Percentiles rank a stretch among this genome's conserved stretches.
phyloP scores from a whole-genome alignment of 2,329 filamentous ascomycete species.

The Calonectria multiphialidica region DNA sequence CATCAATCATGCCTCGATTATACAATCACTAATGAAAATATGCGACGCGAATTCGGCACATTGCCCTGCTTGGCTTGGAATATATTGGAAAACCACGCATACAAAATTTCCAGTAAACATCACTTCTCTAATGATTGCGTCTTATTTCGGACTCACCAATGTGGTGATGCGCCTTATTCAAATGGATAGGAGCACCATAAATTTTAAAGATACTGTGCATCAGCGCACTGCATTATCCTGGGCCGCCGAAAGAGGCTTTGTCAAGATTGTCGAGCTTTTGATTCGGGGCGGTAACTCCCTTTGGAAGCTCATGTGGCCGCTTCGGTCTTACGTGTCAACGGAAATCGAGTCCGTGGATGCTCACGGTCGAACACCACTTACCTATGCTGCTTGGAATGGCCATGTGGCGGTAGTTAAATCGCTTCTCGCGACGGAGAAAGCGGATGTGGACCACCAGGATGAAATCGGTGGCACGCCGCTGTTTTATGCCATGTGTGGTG shows the following conservation, averaged over 20 bases:
- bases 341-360: slow-evolving; percentile 5
- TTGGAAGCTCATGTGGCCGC: no score
- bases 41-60: not conserved
- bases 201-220: not conserved
- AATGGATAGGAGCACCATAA: slow-evolving; percentile 2
- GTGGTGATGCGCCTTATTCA: slow-evolving; percentile 4
- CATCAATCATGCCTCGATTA: not conserved
- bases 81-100: not conserved
- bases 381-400: slow-evolving; percentile 20
- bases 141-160: slow-evolving; percentile 8
- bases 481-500: slow-evolving; percentile 8
- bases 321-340: no score
- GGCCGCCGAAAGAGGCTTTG: slow-evolving; percentile 18
- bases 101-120: not conserved
- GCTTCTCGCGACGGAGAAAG: slow-evolving; percentile 7
- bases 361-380: not conserved
- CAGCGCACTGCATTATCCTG: slow-evolving; percentile 2
- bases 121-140: not conserved
- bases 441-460: not conserved
- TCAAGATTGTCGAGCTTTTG: slow-evolving; percentile 5
- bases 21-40: not conserved
- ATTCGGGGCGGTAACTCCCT: not conserved
- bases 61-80: slow-evolving; percentile 2
- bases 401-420: slow-evolving; percentile 11
- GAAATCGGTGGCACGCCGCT: slow-evolving; percentile 10